Evolutionary conservation across 129 eudicot species (phyloP).

Genomic region (Flaveria brownii): DNA sequence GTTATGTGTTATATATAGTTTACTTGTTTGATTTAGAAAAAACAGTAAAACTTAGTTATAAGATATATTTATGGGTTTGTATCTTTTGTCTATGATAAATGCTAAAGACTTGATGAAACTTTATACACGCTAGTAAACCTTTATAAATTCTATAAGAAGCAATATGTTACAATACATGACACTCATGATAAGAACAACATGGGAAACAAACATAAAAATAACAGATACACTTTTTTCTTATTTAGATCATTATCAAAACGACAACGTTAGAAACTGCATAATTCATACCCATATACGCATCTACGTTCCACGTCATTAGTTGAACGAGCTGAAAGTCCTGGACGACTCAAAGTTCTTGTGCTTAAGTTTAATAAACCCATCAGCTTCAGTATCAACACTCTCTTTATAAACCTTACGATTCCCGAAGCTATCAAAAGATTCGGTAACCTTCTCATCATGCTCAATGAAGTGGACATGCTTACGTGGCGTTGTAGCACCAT

Average conservation of each 20-base stretch:
- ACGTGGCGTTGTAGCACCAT: constrained; percentile 14
- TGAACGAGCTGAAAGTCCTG: constrained; percentile 36
- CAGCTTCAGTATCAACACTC: constrained; percentile 55
- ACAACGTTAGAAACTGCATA: background rate
- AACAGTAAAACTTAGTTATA: background rate
- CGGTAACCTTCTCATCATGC: constrained; percentile 30
- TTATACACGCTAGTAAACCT: no score
- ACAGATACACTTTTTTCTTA: constrained; percentile 7
- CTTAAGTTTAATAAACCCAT: constrained; percentile 49
- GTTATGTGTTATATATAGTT: no score
- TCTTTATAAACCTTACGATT: constrained; percentile 28
- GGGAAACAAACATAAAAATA: constrained; percentile 1
- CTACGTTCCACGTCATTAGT: background rate
- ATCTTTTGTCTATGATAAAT: background rate
- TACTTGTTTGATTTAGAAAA: no score
- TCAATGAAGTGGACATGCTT: constrained; percentile 62
- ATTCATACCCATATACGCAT: background rate
- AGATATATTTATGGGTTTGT: background rate
- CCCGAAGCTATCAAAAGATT: constrained; percentile 28
- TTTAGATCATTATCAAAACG: constrained; percentile 6
- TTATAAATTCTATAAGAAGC: background rate
- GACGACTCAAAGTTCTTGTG: constrained; percentile 55
- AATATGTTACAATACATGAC: constrained; percentile 24
- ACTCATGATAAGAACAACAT: background rate
- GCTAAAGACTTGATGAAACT: background rate